These are phyloP conservation scores for Hemileia vastatrix DNA, from an alignment of 1,284 basidiomycete species.

Conservation along the genomic window DNA sequence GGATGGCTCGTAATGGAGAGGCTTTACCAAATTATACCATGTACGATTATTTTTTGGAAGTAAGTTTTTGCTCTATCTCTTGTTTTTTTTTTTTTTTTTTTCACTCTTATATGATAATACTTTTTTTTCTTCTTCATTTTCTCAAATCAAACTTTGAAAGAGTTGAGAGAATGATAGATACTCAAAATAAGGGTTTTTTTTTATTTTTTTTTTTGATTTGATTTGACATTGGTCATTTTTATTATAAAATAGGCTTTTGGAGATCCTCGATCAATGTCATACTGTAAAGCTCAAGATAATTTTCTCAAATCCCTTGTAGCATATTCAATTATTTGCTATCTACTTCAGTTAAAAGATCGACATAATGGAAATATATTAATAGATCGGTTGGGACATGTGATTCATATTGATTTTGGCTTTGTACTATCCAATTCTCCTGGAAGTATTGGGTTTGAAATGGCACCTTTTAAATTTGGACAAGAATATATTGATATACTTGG, in stretches of 20 bases:
- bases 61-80: conserved; percentile 48
- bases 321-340: conserved; percentile 87
- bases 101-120: too few relatives aligned
- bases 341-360: conserved; percentile 95
- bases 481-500: conserved; percentile 97
- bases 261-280: conserved; percentile 73
- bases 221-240: too few relatives aligned
- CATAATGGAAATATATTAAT: conserved; percentile 98
- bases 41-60: conserved; percentile 77
- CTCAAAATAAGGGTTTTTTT: not conserved
- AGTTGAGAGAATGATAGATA: not conserved
- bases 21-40: conserved; percentile 52
- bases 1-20: conserved; percentile 54
- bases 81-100: not conserved
- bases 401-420: conserved; percentile 96
- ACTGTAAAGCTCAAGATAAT: conserved; percentile 65
- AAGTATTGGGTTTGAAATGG: conserved; percentile 85
- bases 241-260: conserved; percentile 80
- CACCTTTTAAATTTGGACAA: conserved; percentile 90
- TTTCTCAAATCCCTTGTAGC: conserved; percentile 86
- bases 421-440: conserved; percentile 89
- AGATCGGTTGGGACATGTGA: conserved; percentile 83
- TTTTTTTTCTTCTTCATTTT: not conserved
- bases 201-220: not conserved
- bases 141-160: not conserved